Evolutionary conservation across 225 moss, liverwort and hornwort species (phyloP).

Genomic region (Marchantia polymorpha): DNA sequence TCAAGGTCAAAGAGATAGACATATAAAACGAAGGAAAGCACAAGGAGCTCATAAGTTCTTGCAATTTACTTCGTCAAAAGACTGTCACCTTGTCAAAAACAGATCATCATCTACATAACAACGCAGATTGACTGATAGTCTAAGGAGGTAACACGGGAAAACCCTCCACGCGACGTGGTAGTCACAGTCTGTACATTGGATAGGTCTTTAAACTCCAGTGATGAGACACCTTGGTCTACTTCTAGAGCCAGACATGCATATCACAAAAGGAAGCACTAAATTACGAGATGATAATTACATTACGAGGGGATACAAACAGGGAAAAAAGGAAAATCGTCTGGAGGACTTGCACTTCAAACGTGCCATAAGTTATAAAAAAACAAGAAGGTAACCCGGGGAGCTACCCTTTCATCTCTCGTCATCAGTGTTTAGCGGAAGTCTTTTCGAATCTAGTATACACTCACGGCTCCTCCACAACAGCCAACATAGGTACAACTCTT

Average conservation of each 20-base stretch:
- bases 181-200: background rate
- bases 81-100: background rate
- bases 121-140: background rate
- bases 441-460: conserved; percentile 11
- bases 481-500: background rate
- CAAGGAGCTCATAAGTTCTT: background rate
- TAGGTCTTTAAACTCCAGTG: background rate
- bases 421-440: background rate
- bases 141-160: background rate
- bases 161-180: background rate
- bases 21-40: background rate
- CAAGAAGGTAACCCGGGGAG: background rate
- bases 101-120: background rate
- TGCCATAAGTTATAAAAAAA: background rate
- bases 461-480: conserved; percentile 8
- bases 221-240: background rate
- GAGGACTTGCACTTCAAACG: background rate
- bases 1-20: background rate
- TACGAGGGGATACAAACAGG: background rate
- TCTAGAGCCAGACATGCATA: background rate
- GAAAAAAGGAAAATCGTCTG: background rate
- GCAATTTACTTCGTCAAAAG: background rate
- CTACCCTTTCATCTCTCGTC: background rate
- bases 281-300: background rate
- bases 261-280: background rate